Evolutionary conservation across 352 stramenopile genomes (phyloP).

Genomic region (Phytophthora pinifolia): DNA sequence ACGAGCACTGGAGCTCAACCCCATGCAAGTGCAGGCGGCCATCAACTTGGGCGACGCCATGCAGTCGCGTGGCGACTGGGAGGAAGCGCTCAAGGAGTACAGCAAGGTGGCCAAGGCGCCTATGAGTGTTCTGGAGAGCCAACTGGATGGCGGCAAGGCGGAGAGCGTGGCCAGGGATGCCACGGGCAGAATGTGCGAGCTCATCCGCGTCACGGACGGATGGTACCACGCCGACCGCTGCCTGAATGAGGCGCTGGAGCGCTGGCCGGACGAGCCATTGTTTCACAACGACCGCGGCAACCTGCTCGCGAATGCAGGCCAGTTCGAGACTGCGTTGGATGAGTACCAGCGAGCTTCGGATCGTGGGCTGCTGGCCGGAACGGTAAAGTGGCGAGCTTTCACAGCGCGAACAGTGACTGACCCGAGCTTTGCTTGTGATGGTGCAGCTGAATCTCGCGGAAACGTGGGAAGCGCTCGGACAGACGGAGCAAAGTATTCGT

Average conservation of each 20-base stretch:
- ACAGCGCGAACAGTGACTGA: not conserved
- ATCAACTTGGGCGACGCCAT: slow-evolving; percentile 57
- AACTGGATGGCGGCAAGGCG: slow-evolving; percentile 17
- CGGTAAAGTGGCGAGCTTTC: slow-evolving; percentile 29
- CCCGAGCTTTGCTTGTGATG: not conserved
- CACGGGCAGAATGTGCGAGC: slow-evolving; percentile 50
- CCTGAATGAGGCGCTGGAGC: slow-evolving; percentile 43
- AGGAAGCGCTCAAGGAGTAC: slow-evolving; percentile 58
- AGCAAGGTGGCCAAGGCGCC: slow-evolving; percentile 37
- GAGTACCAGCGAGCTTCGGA: slow-evolving; percentile 53
- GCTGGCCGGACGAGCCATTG: slow-evolving; percentile 50
- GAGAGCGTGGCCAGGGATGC: slow-evolving; percentile 38
- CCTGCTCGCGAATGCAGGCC: slow-evolving; percentile 45
- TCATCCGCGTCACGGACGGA: slow-evolving; percentile 50
- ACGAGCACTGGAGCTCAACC: slow-evolving; percentile 49
- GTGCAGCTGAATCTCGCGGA: slow-evolving; percentile 55
- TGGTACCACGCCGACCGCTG: slow-evolving; percentile 54
- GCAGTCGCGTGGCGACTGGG: slow-evolving; percentile 49
- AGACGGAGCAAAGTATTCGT: slow-evolving; percentile 51
- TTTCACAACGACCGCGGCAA: slow-evolving; percentile 69
- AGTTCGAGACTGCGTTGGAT: slow-evolving; percentile 57
- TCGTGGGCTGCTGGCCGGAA: slow-evolving; percentile 45
- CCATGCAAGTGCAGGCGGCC: slow-evolving; percentile 40
- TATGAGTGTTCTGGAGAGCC: slow-evolving; percentile 15
- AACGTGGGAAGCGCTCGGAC: slow-evolving; percentile 56